Base-by-base conservation (phyloP, 495 filamentous ascomycete species). In the Penicillium riverlandense region DNA sequence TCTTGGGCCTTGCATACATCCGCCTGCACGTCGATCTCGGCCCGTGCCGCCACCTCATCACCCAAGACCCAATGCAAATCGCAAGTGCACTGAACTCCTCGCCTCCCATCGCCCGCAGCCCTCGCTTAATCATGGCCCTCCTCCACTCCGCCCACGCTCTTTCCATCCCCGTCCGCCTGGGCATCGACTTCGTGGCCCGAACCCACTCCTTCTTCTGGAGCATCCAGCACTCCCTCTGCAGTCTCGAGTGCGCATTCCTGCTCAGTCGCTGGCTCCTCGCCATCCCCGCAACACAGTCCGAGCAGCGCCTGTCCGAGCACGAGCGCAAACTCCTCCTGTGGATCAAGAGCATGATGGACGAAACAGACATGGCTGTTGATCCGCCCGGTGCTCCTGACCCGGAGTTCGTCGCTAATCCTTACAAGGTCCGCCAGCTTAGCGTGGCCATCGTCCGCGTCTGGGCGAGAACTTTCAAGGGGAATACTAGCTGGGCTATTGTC, bases 281-380 rank as follows among this genome's bases (percentile, higher is more conserved):
- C 8, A 69, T 77, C 14, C 72, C 74, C 11, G 48, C 59, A 7
- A 70, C 70, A 0, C 68, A 70, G 38, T 55, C 66, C 5, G 67
- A 72, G 33, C 70, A 72, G 38, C 57, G 65, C 33, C 49, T 74
- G 14, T 70, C 69, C 1, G 70, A 71, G 22, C 69, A 88, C 41
- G 84, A 88, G 57, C 69, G 69, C 40, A 79, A 78, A 47, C 67
- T 87, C 8, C 72, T 85, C 14, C 62, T 79, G 34, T 84, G 77
- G 71, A 72, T 88, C 32, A 78, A 82, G 41, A 81, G 77, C 51
- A 84, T 88, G 78, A 73, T 88, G 51, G 80, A 85, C 54, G 84
- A 88, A 67, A 87, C 84, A 8, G 81, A 85, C 48, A 82, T 85
- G 58, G 80, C 82, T 35, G 79, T 83, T 32, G 64, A 68, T 53